These are phyloP conservation scores for Hyphodiscus sp. DNA, from an alignment of 2,329 filamentous ascomycete species.

Conservation along the genomic window DNA sequence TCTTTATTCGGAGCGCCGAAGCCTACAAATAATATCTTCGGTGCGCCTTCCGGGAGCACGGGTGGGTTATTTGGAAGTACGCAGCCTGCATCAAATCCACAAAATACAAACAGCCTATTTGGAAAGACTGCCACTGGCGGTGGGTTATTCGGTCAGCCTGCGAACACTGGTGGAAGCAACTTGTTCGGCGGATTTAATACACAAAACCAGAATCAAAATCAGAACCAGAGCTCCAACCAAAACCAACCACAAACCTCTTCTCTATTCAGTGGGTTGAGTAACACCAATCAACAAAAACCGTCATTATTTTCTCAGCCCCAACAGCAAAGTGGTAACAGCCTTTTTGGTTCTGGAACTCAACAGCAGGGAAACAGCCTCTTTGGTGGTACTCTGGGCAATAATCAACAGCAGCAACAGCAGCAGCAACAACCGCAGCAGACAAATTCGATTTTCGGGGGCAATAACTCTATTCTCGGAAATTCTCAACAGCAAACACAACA, in stretches of 20 bases:
- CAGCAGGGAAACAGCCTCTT: conserved; percentile 27
- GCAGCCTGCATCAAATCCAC: conserved; percentile 25
- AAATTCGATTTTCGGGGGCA: conserved; percentile 53
- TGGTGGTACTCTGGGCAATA: conserved; percentile 17
- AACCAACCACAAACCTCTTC: conserved; percentile 35
- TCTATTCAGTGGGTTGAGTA: conserved; percentile 44
- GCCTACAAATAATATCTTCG: conserved; percentile 38
- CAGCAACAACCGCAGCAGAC: conserved; percentile 38
- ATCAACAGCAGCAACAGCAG: conserved; percentile 33
- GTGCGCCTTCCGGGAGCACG: conserved; percentile 28
- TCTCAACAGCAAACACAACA: conserved; percentile 50
- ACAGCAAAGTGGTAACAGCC: conserved; percentile 38
- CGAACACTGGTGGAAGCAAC: conserved; percentile 34
- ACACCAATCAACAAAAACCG: conserved; percentile 48
- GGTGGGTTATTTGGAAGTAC: conserved; percentile 34
- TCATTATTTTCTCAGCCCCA: conserved; percentile 42
- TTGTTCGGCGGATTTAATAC: conserved; percentile 29
- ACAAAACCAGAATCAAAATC: conserved; percentile 32
- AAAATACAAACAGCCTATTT: conserved; percentile 32
- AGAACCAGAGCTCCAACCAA: conserved; percentile 31
- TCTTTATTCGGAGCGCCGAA: conserved; percentile 34
- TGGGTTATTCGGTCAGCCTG: conserved; percentile 36
- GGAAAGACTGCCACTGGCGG: conserved; percentile 33
- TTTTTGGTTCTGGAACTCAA: conserved; percentile 43
- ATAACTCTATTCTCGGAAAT: conserved; percentile 54